Base-by-base conservation (phyloP, 805 yeast species). In the Metschnikowia sp. region DNA sequence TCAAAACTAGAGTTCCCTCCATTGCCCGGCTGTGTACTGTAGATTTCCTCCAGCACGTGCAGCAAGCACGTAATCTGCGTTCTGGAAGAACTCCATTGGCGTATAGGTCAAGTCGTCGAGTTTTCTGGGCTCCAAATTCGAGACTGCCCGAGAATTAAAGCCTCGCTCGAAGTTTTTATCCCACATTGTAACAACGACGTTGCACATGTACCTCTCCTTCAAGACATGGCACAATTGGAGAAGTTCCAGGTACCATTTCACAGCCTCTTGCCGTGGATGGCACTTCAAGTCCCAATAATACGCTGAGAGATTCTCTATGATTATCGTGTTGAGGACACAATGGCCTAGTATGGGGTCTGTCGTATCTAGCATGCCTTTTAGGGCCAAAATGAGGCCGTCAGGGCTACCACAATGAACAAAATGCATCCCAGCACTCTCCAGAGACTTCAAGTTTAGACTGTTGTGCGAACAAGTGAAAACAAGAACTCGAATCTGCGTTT, bases 221-320 rank as follows among this genome's bases (percentile, higher is more conserved):
- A 63, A 47, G 3, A 35, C 32, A 4, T 44, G 47, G 8, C 62
- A 12, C 10, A 51, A 13, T 7, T 41, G 44, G 13, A 30, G 40
- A n/a, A 66, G 33, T 10, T 47, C 51, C 15, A 31, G 10, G 46
- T 62, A 64, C 47, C 52, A 52, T 12, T 48, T 36, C 1, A 29
- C 30, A 8, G 37, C 39, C 36, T 18, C 13, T 13, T 41, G 13
- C 32, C 40, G 15, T 5, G 39, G 33, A 22, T 35, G 4, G 32
- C 42, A 29, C 40, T 56, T 59, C 32, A 63, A 48, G 8, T 63
- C 63, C 72, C 72, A 70, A 48, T 59, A 64, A 45, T 59, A 68
- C n/a, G 62, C 55, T 2, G 74, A 69, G n/a, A 70, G 34, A 50
- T 65, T 65, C 31, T 68, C 68, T 4, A 68, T 51, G 8, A 68